Conservation (phyloP, 2,329 filamentous ascomycete genomes). For the Colletotrichum sp. region DNA sequence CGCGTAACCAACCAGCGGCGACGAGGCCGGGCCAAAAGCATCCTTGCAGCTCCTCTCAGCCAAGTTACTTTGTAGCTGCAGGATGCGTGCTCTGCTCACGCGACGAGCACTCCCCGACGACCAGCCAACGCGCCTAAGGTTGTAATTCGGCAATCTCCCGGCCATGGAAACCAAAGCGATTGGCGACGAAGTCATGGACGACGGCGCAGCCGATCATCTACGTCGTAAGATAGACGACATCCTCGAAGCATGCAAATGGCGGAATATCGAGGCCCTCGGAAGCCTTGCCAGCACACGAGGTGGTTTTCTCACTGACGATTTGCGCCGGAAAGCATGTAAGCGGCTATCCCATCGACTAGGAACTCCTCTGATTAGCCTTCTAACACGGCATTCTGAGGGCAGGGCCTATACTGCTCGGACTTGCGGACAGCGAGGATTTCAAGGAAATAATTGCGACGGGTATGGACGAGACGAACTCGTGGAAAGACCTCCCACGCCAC, state of each 20-base stretch:
- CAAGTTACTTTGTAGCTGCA: not conserved
- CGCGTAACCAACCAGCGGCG: not conserved
- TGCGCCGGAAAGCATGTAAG: constrained; percentile 81
- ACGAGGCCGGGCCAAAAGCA: not conserved
- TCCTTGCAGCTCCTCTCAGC: not conserved
- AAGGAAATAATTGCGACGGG: constrained; percentile 16
- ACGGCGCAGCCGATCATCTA: constrained; percentile 4
- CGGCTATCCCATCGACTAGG: constrained; percentile 29
- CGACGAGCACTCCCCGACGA: not conserved
- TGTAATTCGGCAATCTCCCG: not conserved
- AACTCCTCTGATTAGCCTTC: not conserved
- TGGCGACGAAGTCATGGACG: not conserved
- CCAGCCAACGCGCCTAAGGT: not conserved
- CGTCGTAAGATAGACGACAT: constrained; percentile 52
- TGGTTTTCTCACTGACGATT: constrained; percentile 69
- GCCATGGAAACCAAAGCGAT: not conserved
- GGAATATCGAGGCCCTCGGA: constrained; percentile 60
- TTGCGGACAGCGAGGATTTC: constrained; percentile 22
- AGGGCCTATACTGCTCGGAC: constrained; percentile 69
- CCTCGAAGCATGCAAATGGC: constrained; percentile 62
- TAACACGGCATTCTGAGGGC: not conserved
- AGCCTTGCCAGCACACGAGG: constrained; percentile 64
- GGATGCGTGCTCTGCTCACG: not conserved
- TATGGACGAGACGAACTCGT: constrained; percentile 36
- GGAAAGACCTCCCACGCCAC: constrained; percentile 74